A percentile compares a stretch with the other conserved stretches of the same genome.
These are phyloP conservation scores for Alloteropsis angusta DNA, from an alignment of 202 grass and related monocot genomes.

Conservation along the genomic window DNA sequence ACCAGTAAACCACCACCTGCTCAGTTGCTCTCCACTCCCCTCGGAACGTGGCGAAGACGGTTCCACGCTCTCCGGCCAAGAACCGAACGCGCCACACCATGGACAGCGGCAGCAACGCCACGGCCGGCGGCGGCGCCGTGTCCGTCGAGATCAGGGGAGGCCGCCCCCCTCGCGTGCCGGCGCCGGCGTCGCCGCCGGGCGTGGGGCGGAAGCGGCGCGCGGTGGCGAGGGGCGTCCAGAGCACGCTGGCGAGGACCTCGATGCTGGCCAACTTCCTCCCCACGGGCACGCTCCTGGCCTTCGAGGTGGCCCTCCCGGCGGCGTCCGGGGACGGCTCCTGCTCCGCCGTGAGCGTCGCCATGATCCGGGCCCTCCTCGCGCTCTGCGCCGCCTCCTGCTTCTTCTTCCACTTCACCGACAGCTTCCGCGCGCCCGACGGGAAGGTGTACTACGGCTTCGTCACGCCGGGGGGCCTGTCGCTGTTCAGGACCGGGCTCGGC, in stretches of 20 bases:
- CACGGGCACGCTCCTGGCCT: constrained; percentile 50
- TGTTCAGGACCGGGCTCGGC: constrained; percentile 41
- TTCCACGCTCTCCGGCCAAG: not conserved
- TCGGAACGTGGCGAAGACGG: not conserved
- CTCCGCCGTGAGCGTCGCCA: constrained; percentile 23
- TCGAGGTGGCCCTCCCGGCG: constrained; percentile 43
- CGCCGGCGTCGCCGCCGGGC: not conserved
- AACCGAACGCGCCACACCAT: not conserved
- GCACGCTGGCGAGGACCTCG: constrained; percentile 52
- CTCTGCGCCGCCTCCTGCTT: constrained; percentile 43
- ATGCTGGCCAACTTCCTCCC: constrained; percentile 68
- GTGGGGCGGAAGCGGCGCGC: constrained; percentile 10
- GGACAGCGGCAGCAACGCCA: not conserved
- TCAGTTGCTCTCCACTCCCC: not conserved
- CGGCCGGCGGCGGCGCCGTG: not conserved
- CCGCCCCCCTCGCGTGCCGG: not conserved
- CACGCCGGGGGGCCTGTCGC: constrained; percentile 35
- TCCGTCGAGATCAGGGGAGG: not conserved
- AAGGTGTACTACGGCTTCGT: constrained; percentile 57
- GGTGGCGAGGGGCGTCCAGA: constrained; percentile 54
- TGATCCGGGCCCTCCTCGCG: constrained; percentile 37
- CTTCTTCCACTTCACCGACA: constrained; percentile 69
- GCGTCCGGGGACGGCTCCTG: constrained; percentile 41
- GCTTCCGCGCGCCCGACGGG: constrained; percentile 48
- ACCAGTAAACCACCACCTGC: not conserved